A percentile compares a stretch with the other conserved stretches of the same genome.
phyloP scores from a whole-genome alignment of 495 filamentous ascomycete genomes.

The Rostrohypoxylon terebratum region DNA sequence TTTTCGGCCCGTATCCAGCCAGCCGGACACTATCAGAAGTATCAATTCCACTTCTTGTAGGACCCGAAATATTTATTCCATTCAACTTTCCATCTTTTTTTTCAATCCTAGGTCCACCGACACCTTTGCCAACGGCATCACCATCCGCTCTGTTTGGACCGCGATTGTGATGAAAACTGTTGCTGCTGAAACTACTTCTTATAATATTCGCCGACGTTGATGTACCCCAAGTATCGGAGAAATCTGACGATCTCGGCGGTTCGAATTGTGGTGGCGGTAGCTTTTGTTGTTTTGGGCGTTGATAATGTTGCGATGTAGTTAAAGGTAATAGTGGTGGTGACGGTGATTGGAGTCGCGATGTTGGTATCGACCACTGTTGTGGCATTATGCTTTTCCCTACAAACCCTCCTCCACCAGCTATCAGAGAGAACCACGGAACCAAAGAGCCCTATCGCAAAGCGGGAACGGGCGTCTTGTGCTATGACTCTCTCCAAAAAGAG shows the following conservation, averaged over 20 bases:
- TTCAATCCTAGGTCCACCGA: slow-evolving; percentile 3
- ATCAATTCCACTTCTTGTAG: slow-evolving; percentile 1
- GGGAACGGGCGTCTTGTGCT: slow-evolving; percentile 28
- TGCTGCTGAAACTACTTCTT: slow-evolving; percentile 3
- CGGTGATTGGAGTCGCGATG: slow-evolving; percentile 22
- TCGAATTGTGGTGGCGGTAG: neutral
- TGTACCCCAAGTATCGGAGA: neutral
- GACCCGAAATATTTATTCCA: slow-evolving; percentile 3
- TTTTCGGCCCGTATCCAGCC: slow-evolving; percentile 38
- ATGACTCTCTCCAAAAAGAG: slow-evolving; percentile 39
- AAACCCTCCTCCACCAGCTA: slow-evolving; percentile 14
- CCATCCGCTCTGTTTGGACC: slow-evolving; percentile 17
- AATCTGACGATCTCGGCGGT: neutral
- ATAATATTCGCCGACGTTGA: neutral
- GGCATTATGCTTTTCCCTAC: slow-evolving; percentile 34
- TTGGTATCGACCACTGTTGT: slow-evolving; percentile 19
- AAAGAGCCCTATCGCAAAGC: slow-evolving; percentile 30
- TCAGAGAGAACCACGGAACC: neutral
- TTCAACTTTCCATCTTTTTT: slow-evolving; percentile 8
- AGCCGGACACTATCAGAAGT: slow-evolving; percentile 26
- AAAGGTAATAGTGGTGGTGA: slow-evolving; percentile 18
- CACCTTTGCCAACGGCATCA: slow-evolving; percentile 13
- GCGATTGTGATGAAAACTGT: slow-evolving; percentile 23
- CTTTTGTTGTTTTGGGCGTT: slow-evolving; percentile 14
- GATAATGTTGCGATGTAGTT: slow-evolving; percentile 15